phyloP scores from a whole-genome alignment of 768 basidiomycete genomes.

The Suillus placidus region DNA sequence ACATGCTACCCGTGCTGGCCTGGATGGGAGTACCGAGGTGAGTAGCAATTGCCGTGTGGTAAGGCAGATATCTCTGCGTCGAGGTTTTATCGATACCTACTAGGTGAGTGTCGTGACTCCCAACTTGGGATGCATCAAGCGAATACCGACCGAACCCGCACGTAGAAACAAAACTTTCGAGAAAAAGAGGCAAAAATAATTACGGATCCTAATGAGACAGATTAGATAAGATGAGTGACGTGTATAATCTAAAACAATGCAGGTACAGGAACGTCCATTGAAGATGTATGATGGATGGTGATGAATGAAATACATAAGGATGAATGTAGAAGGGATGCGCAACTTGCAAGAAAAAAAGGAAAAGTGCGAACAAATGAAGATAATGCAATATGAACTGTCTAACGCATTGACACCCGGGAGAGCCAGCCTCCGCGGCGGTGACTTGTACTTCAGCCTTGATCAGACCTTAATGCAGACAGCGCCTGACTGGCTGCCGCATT shows the following conservation, averaged over 20 bases:
- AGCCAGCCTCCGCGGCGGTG: neutral
- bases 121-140: neutral
- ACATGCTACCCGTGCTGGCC: neutral
- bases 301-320: slow-evolving; percentile 1
- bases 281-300: neutral
- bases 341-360: slow-evolving; percentile 1
- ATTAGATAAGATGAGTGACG: slow-evolving; percentile 6
- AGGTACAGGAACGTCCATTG: slow-evolving; percentile 6
- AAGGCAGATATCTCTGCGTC: neutral
- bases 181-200: neutral
- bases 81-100: neutral
- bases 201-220: neutral
- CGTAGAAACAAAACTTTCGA: neutral
- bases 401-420: neutral
- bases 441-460: slow-evolving; percentile 17
- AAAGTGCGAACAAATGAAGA: slow-evolving; percentile 2
- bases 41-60: neutral
- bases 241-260: slow-evolving; percentile 1
- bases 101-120: no score
- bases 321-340: neutral
- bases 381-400: neutral
- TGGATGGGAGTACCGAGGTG: neutral
- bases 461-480: slow-evolving; percentile 39
- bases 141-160: neutral
- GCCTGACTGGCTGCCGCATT: slow-evolving; percentile 40